phyloP scores from a whole-genome alignment of 2,329 filamentous ascomycete genomes.

The Apiospora malaysiana region DNA sequence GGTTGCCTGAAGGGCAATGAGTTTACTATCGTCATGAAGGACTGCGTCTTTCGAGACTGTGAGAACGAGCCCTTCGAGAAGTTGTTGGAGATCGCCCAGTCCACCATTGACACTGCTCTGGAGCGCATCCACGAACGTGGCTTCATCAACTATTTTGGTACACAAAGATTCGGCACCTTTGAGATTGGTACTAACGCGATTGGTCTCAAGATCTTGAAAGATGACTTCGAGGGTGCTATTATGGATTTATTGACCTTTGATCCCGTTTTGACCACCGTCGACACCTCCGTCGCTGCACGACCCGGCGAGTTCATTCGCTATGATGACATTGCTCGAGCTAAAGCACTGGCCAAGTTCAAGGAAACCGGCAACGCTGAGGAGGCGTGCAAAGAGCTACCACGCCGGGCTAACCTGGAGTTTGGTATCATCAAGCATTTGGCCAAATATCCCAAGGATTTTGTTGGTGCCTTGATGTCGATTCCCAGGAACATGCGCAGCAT shows the following conservation, averaged over 20 bases:
- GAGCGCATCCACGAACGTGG: slow-evolving; percentile 73
- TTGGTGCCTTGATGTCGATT: slow-evolving; percentile 81
- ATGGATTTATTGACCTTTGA: slow-evolving; percentile 78
- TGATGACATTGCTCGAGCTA: slow-evolving; percentile 81
- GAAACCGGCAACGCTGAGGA: slow-evolving; percentile 62
- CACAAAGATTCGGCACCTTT: slow-evolving; percentile 96
- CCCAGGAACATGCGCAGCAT: slow-evolving; percentile 84
- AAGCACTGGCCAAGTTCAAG: slow-evolving; percentile 77
- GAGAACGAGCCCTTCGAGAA: slow-evolving; percentile 53
- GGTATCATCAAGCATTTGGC: slow-evolving; percentile 80
- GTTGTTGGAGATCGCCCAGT: slow-evolving; percentile 49
- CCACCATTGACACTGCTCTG: slow-evolving; percentile 64
- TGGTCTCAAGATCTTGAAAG: slow-evolving; percentile 82
- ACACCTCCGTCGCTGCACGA: slow-evolving; percentile 43
- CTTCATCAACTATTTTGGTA: slow-evolving; percentile 97
- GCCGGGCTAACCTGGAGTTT: slow-evolving; percentile 81
- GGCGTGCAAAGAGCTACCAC: slow-evolving; percentile 73
- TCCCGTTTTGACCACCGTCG: slow-evolving; percentile 60
- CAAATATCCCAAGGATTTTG: slow-evolving; percentile 67
- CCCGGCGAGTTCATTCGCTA: slow-evolving; percentile 54
- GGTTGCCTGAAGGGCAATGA: slow-evolving; percentile 89
- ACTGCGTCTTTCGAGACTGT: slow-evolving; percentile 68
- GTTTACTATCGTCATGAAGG: slow-evolving; percentile 89
- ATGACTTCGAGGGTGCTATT: slow-evolving; percentile 81
- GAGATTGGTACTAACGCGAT: slow-evolving; percentile 83